Base-by-base conservation (phyloP, 139 green algal genomes). In the Spirogloea muscicola region DNA sequence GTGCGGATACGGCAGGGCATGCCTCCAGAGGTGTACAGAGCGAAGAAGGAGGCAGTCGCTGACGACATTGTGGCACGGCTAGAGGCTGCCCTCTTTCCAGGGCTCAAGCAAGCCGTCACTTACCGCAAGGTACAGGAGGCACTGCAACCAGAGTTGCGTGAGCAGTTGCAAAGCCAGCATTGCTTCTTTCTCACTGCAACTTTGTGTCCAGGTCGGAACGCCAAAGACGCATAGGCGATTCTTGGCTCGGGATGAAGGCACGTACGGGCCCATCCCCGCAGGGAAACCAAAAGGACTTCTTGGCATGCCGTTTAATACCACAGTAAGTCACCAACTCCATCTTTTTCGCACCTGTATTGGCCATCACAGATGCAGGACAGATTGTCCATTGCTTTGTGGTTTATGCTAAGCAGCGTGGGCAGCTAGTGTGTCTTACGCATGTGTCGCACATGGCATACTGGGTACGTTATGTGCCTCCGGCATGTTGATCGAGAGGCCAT, bases 221-320 rank as follows among this genome's bases (percentile, higher is more conserved):
- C 93, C 93, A 0, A 81, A 88, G 49, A 98, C 93, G 0, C 93
- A 98, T 83, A 84, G 89, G 3, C 82, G 84, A n/a, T 98, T 94
- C 79, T 82, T 98, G 2, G 91, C 84, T 61, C 87, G 93, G 13
- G 74, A 84, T 4, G 90, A 96, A 75, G 93, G 93, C 58, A 94
- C 86, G 0, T 98, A 98, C 77, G 93, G 93, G 6, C 93, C 93
- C 66, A 96, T 97, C 68, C 93, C 93, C 29, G 85, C 87, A 0
- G 76, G 87, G 21, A 84, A 81, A 21, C 93, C 93, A 1, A 72
- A 92, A 18, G 93, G 93, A 37, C 95, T 98, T 86, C 81, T 98
- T 18, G 88, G 82, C 71, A 98, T 98, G 93, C 93, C 93, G 13
- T 92, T 98, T 82, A 98, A 96, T 84, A 87, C 74, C 49, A 95